Base-by-base conservation (phyloP, 2,329 filamentous ascomycete genomes). In the Monilinia aucupariae region DNA sequence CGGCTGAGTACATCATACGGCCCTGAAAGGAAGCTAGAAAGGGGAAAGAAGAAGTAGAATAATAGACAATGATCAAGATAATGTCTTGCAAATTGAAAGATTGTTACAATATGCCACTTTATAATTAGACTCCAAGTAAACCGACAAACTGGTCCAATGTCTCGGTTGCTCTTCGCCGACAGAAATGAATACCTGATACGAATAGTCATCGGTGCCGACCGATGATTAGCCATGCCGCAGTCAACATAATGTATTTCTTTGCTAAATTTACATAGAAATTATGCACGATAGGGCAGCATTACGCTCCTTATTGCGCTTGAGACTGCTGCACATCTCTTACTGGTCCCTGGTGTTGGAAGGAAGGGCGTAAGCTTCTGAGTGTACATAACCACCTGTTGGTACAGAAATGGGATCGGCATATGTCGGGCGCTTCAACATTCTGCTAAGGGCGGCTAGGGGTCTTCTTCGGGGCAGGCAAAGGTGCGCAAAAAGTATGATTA, bases 1-100 rank as follows among this genome's bases (percentile, higher is more conserved):
- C 52, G 52, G 52, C 52, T 55, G 52, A 55, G 53, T 12, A 56
- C 6, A 34, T 56, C 53, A 45, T 56, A 34, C 20, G 39, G 39
- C 17, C n/a, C 53, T 45, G 39, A 45, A 34, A 47, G 12, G 27
- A 34, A 47, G 54, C 41, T 56, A 56, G 13, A 47, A 47, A 22
- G 54, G 27, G 20, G 41, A 55, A 55, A 55, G 39, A 17, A 56
- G 43, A 55, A 41, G 20, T 12, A 41, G 25, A 41, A 43, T 56
- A 47, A 48, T 51, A 20, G 5, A 17, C 8, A 10, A 30, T 10
- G n/a, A n/a, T n/a, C n/a, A n/a, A n/a, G n/a, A n/a, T n/a, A 50
- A 20, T 27, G 25, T 34, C 27, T 20, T 34, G 32, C 20, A 12
- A 34, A 59, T 59, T 27, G 9, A n/a, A 39, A 39, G 30, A 37